Evolutionary conservation across 208 protist species (phyloP), one percentile per base, ranked within the genome.

Genomic region (Wallacemonas collosoma): DNA sequence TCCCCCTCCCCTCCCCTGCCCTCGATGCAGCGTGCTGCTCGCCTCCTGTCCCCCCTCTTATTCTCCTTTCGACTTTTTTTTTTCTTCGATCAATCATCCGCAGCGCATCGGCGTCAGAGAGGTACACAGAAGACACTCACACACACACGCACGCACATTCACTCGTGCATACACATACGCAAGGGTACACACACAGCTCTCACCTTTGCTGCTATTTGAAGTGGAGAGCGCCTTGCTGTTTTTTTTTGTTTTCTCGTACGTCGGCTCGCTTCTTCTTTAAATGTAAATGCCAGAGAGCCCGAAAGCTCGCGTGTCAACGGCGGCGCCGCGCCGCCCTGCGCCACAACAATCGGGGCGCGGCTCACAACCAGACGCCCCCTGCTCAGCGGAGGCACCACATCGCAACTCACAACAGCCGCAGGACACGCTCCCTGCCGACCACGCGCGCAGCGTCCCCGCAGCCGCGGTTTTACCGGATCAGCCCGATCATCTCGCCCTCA

Each of bases 241-340:
- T 12, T 50, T 50, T 12, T 15, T 67, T n/a, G 5, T 51, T 35
- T 35, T 57, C 26, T 50, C 26, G 26, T 26, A 0, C 26, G 26
- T 26, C 26, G 26, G 26, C 26, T 40, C 40, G 3, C 68, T 51
- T 72, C 51, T 48, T 44, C 55, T 63, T 41, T 65, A 43, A 9
- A 41, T 65, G 60, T 65, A 65, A 65, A 65, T 65, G 43, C 17
- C 8, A 8, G 7, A 4, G 15, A 38, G 15, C n/a, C 60, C 60
- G 4, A 65, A 65, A 48, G 60, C 36, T 38, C 60, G 60, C n/a
- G 60, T 69, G 15, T 54, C 64, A 26, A 69, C 64, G 11, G 64
- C 64, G 26, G 51, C 45, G 5, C 45, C 45, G 47, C 44, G 51
- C 5, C 45, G 45, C 12, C 38, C 51, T 11, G 8, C 45, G 6